Evolutionary conservation across 1,284 basidiomycete species (phyloP), one percentile per base, ranked within the genome.

Genomic region (Fistulinella staudtii): DNA sequence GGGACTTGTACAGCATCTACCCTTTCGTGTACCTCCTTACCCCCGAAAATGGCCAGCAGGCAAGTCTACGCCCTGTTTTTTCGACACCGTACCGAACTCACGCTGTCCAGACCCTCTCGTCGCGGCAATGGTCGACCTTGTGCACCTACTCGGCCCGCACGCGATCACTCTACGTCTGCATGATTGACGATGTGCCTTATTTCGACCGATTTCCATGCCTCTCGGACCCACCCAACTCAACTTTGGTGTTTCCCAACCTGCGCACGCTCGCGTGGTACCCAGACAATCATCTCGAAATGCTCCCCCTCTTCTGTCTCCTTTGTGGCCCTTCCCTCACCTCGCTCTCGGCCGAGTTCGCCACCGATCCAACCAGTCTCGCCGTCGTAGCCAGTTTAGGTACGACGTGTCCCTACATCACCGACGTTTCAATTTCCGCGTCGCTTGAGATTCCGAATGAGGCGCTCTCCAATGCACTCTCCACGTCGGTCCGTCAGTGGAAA

Each of bases 21-120:
- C 58, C 62, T 3, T 50, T 63, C 18, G 8, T 61, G 17, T 40
- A 45, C 22, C 61, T 63, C 39, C 18, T 64, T 22, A 15, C 8
- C 13, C 31, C 42, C 4, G 44, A 18, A n/a, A 41, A 46, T 8
- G 43, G 15, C 20, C 30, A 46, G 3, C 39, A 52, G 46, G 61
- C 39, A 54, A 36, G 52, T 48, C 39, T 14, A 7, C 4, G 9
- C 23, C 4, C 14, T 21, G 2, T 18, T 9, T 17, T 0, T 13
- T 35, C 7, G 9, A 17, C 15, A 6, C 24, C 18, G n/a, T 18
- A 5, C 39, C n/a, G 10, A 17, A 30, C 5, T 17, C 21, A 36
- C n/a, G 2, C n/a, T 7, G n/a, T 28, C 18, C 45, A 31, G 28
- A 4, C 1, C 29, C 41, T 36, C 1, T 47, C 46, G 2, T 21